Base-by-base conservation (phyloP, 2,329 filamentous ascomycete genomes). In the Aspergillus udagawae region DNA sequence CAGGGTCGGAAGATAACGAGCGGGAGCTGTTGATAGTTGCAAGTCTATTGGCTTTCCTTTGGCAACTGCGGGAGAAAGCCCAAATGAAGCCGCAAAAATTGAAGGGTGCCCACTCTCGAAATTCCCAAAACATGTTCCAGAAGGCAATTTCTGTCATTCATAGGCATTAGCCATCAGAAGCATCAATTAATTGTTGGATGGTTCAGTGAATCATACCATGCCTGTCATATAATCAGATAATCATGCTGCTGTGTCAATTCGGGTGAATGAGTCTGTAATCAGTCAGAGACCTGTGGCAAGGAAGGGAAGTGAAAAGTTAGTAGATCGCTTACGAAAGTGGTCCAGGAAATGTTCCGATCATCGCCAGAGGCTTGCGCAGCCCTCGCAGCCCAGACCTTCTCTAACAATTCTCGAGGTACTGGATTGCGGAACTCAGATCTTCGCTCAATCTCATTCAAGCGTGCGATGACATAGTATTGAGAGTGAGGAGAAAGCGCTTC, bases 381-480 rank as follows among this genome's bases (percentile, higher is more conserved):
- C 6, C 68, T 63, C 9, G 61, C 66, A 32, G 65, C 55, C 68
- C 68, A 70, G 4, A 70, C 67, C 29, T 62, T 65, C 32, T 61
- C 51, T 8, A 70, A 55, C 23, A 70, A 50, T 3, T 59, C 58
- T n/a, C 54, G 54, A 4, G 67, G 63, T 7, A 65, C 58, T 1
- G 60, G 55, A 12, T 67, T 67, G 12, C 64, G 61, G 25, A 70
- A 60, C 23, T 68, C 68, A 10, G 68, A 67, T 51, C 67, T 60
- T 17, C 58, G 54, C 52, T 66, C 62, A 20, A 70, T 64, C 17
- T 71, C 65, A 8, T 54, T 57, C 20, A 68, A 47, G n/a, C 69
- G 60, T 14, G 65, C 28, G 9, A 70, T 49, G n/a, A 71, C 56
- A 55, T 71, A 71, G 53, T 71, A 68, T n/a, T 63, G 66, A 3